Evolutionary conservation across 139 green algal genomes (phyloP).

Genomic region (Chlorella sorokiniana): DNA sequence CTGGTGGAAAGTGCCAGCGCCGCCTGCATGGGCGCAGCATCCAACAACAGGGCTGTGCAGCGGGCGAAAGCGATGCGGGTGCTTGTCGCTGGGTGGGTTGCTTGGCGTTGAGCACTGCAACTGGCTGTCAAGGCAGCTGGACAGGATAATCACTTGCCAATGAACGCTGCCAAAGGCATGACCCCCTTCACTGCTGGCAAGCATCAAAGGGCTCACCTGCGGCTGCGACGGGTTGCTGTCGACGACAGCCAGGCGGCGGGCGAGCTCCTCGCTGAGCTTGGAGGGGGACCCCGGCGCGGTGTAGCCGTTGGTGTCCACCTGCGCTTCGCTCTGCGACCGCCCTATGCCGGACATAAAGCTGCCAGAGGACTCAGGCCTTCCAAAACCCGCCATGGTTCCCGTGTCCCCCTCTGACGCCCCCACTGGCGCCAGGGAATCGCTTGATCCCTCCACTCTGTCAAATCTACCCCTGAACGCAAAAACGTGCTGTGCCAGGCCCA

Average conservation of each 20-base stretch:
- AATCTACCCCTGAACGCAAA: no score
- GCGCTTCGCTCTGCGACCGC: background rate
- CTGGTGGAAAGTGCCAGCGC: slow-evolving; percentile 1
- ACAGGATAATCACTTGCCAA: no score
- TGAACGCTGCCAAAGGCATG: no score
- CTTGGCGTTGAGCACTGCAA: no score
- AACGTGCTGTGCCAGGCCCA: background rate
- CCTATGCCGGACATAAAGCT: background rate
- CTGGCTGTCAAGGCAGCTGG: no score
- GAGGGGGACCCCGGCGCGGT: slow-evolving; percentile 1
- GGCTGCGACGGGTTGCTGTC: slow-evolving; percentile 20
- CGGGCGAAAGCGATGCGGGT: background rate
- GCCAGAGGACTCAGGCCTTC: background rate
- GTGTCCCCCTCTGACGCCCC: background rate
- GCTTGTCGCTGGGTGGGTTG: no score
- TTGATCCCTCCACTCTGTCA: background rate
- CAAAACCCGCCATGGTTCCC: background rate
- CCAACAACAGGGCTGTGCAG: background rate
- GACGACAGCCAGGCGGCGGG: slow-evolving; percentile 16
- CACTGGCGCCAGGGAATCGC: background rate
- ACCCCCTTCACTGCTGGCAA: no score
- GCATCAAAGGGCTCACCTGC: background rate
- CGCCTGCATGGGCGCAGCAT: background rate
- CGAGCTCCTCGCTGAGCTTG: slow-evolving; percentile 34
- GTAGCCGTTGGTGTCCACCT: background rate